phyloP scores from a whole-genome alignment of 2,329 filamentous ascomycete species.

The Scytalidium lignicola region DNA sequence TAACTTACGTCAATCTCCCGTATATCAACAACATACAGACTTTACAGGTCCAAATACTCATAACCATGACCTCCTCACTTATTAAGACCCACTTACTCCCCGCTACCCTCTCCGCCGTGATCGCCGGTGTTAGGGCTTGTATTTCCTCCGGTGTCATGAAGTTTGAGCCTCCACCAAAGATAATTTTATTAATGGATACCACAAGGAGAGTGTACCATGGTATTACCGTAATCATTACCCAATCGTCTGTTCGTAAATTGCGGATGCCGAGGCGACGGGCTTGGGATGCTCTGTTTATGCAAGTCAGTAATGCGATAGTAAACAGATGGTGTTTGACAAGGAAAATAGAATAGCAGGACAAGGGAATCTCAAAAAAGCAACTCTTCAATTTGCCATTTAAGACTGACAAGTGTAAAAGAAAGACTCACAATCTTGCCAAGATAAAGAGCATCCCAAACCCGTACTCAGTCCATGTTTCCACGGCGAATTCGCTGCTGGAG shows the following conservation, averaged over 20 bases:
- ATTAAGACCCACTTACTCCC: slow-evolving; percentile 47
- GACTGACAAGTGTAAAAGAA: neutral
- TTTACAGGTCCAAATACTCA: slow-evolving; percentile 38
- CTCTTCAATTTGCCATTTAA: too few relatives aligned
- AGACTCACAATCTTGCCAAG: slow-evolving; percentile 13
- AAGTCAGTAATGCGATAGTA: too few relatives aligned
- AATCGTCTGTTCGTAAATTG: slow-evolving; percentile 40
- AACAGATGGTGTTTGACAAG: too few relatives aligned
- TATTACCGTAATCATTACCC: slow-evolving; percentile 36
- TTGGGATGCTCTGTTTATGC: neutral
- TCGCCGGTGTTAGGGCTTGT: slow-evolving; percentile 32
- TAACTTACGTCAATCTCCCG: slow-evolving; percentile 22
- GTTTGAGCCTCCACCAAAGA: slow-evolving; percentile 41
- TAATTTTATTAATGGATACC: slow-evolving; percentile 39
- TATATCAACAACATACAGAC: slow-evolving; percentile 41
- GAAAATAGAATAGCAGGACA: too few relatives aligned
- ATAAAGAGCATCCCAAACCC: slow-evolving; percentile 14
- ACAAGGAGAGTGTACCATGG: slow-evolving; percentile 43
- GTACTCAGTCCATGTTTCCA: slow-evolving; percentile 19
- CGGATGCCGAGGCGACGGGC: slow-evolving; percentile 31
- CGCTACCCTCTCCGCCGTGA: slow-evolving; percentile 28
- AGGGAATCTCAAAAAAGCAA: too few relatives aligned
- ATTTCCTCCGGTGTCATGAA: slow-evolving; percentile 37
- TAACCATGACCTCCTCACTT: slow-evolving; percentile 43
- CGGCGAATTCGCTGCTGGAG: slow-evolving; percentile 4